Conservation (phyloP, 306 rosid genomes). For the Castanopsis chinensis region DNA sequence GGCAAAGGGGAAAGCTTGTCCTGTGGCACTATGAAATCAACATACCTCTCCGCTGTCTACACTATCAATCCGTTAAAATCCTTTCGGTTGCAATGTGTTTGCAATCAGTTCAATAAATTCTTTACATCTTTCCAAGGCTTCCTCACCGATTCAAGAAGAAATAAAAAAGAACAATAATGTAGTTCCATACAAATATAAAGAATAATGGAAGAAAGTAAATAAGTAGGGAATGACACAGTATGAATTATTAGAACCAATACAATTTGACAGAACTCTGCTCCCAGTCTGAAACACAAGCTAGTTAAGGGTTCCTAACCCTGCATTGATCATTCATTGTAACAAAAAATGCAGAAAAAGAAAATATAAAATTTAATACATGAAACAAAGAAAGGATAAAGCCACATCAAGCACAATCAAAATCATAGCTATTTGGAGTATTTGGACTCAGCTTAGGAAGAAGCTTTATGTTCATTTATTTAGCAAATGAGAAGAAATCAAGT, state of each 20-base stretch:
- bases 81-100: slow-evolving; percentile 74
- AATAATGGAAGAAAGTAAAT: neutral
- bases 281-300: neutral
- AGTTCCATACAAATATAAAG: slow-evolving; percentile 12
- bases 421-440: neutral
- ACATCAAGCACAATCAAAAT: neutral
- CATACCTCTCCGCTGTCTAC: slow-evolving; percentile 87
- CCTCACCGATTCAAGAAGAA: slow-evolving; percentile 39
- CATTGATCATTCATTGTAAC: neutral
- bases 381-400: neutral
- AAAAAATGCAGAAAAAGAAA: neutral
- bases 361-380: neutral
- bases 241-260: neutral
- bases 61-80: slow-evolving; percentile 88
- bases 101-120: slow-evolving; percentile 68
- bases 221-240: no score
- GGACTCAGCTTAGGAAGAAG: no score
- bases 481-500: neutral
- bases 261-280: neutral
- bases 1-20: neutral
- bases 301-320: neutral
- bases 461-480: neutral
- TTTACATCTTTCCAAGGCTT: slow-evolving; percentile 71
- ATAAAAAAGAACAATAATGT: neutral
- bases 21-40: slow-evolving; percentile 13